Conservation (phyloP, 1,139 yeast genomes). For the Yamadazyma atlantica region DNA sequence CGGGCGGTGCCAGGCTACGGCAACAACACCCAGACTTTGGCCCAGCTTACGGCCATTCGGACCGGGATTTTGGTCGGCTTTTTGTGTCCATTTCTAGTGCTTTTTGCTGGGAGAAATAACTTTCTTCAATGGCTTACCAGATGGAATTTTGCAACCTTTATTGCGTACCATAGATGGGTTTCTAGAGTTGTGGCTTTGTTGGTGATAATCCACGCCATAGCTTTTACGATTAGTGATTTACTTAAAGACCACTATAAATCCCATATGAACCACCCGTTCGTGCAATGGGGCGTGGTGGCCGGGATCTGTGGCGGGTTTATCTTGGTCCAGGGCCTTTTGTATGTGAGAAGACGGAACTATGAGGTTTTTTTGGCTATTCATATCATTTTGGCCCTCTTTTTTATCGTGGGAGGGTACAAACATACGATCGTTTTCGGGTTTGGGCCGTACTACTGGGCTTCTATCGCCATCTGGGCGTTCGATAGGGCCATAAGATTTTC, state of each 20-base stretch:
- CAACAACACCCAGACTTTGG: conserved; percentile 15
- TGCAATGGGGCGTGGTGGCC: conserved; percentile 50
- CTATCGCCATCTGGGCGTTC: conserved; percentile 41
- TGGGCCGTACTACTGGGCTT: conserved; percentile 33
- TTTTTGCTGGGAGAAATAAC: conserved; percentile 35
- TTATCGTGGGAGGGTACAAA: conserved; percentile 36
- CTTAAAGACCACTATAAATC: conserved; percentile 16
- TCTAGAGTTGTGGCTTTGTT: conserved; percentile 24
- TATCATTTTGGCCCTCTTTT: conserved; percentile 35
- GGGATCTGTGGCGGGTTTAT: conserved; percentile 33
- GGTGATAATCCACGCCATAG: conserved; percentile 24
- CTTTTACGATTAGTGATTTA: conserved; percentile 19
- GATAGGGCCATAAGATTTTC: conserved; percentile 36
- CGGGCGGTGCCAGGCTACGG: conserved; percentile 23
- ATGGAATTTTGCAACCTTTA: conserved; percentile 30
- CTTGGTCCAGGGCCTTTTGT: conserved; percentile 34
- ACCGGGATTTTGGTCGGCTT: conserved; percentile 28
- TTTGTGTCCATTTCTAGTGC: conserved; percentile 25
- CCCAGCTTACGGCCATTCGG: conserved; percentile 27
- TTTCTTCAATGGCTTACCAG: conserved; percentile 33
- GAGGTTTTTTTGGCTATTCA: conserved; percentile 40
- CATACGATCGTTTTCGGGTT: conserved; percentile 39
- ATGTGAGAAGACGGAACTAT: conserved; percentile 38
- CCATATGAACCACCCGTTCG: conserved; percentile 32
- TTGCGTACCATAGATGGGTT: conserved; percentile 32